A percentile compares a stretch with the other conserved stretches of the same genome.
Conservation (phyloP, 208 protist species). For the Herpetomonas tarakana region DNA sequence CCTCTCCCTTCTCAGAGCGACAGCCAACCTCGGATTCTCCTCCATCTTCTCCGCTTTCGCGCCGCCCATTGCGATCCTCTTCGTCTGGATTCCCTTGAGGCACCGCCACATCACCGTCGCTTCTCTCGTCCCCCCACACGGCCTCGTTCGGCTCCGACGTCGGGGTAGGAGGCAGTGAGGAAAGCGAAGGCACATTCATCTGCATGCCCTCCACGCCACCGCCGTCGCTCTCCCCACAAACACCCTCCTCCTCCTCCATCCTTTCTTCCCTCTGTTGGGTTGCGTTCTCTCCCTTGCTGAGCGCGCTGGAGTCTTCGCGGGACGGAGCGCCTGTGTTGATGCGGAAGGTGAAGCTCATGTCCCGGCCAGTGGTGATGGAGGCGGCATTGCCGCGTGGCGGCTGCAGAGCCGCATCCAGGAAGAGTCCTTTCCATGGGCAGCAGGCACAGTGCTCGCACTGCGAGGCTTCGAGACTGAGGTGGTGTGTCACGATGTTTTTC, state of each 20-base stretch:
- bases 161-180: too few relatives aligned
- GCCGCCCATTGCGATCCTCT: neutral
- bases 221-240: neutral
- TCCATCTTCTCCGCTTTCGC: too few relatives aligned
- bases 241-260: neutral
- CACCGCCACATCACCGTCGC: neutral
- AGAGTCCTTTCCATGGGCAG: constrained; percentile 10
- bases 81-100: neutral
- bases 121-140: neutral
- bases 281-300: too few relatives aligned
- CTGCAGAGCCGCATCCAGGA: neutral
- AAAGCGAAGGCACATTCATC: too few relatives aligned
- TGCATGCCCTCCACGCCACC: neutral
- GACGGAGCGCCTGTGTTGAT: neutral
- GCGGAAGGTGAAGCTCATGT: neutral
- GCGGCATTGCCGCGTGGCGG: neutral
- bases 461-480: neutral
- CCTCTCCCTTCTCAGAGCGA: neutral
- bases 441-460: constrained; percentile 1
- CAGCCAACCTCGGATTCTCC: too few relatives aligned
- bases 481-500: neutral
- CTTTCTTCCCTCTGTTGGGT: too few relatives aligned
- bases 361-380: neutral
- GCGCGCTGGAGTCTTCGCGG: neutral
- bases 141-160: neutral